phyloP scores from a whole-genome alignment of 495 filamentous ascomycete species.

The Penicillium roqueforti region DNA sequence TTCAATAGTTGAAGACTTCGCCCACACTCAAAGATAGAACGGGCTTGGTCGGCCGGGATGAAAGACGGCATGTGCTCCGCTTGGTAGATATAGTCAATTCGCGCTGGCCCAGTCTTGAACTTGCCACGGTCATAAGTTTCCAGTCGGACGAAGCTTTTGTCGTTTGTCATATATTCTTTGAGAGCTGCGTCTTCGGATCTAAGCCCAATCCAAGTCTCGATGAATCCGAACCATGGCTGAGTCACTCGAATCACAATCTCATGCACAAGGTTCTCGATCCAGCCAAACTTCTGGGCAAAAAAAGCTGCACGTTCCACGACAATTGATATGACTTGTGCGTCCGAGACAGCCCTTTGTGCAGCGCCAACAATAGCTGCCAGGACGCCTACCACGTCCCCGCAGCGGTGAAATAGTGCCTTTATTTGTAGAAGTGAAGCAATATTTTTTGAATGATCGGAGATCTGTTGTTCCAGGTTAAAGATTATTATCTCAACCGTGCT shows the following conservation, averaged over 20 bases:
- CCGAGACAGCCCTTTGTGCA: constrained; percentile 50
- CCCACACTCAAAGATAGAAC: constrained; percentile 70
- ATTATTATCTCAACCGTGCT: constrained; percentile 33
- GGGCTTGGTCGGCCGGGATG: constrained; percentile 59
- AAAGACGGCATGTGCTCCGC: constrained; percentile 62
- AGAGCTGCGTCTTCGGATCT: constrained; percentile 49
- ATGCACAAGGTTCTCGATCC: constrained; percentile 58
- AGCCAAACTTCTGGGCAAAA: constrained; percentile 57
- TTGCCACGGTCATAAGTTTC: constrained; percentile 46
- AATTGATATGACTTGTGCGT: constrained; percentile 65
- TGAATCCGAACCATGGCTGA: constrained; percentile 63
- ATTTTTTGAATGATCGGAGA: constrained; percentile 22
- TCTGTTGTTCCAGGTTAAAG: constrained; percentile 37
- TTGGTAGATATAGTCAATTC: constrained; percentile 57
- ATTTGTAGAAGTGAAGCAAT: constrained; percentile 57
- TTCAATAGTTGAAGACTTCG: constrained; percentile 71
- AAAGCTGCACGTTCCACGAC: constrained; percentile 61
- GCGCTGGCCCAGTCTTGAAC: constrained; percentile 49
- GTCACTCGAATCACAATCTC: constrained; percentile 63
- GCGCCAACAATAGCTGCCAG: constrained; percentile 57
- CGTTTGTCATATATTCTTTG: constrained; percentile 40
- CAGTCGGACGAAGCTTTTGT: constrained; percentile 56
- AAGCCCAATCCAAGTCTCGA: constrained; percentile 76
- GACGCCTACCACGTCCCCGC: constrained; percentile 57
- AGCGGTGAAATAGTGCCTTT: constrained; percentile 58